phyloP scores from a whole-genome alignment of 2,329 filamentous ascomycete species.

The Bipolaris cookei region DNA sequence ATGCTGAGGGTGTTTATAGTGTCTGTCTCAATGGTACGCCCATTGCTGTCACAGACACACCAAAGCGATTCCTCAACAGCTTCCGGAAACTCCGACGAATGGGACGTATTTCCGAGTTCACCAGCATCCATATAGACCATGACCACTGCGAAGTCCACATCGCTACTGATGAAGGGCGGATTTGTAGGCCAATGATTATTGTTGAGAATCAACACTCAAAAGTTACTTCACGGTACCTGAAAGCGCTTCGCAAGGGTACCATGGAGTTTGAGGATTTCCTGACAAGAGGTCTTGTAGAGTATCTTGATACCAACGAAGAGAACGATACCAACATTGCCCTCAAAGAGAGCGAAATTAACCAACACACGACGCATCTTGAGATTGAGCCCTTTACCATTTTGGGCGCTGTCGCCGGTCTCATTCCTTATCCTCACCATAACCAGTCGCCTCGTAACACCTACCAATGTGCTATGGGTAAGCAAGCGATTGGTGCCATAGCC shows the following conservation, averaged over 20 bases:
- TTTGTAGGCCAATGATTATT: slow-evolving; percentile 94
- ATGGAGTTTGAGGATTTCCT: slow-evolving; percentile 95
- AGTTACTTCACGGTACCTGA: slow-evolving; percentile 78
- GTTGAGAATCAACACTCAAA: slow-evolving; percentile 87
- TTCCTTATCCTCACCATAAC: slow-evolving; percentile 98
- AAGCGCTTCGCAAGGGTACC: slow-evolving; percentile 79
- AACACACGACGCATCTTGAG: slow-evolving; percentile 89
- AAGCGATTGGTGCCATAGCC: slow-evolving; percentile 97
- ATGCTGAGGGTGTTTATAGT: slow-evolving; percentile 81
- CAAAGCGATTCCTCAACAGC: slow-evolving; percentile 81
- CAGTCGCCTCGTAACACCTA: slow-evolving; percentile 99
- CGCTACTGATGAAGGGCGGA: slow-evolving; percentile 94
- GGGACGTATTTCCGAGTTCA: slow-evolving; percentile 92
- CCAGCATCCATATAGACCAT: slow-evolving; percentile 94
- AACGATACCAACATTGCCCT: slow-evolving; percentile 94
- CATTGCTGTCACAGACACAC: slow-evolving; percentile 82
- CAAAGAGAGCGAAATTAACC: slow-evolving; percentile 82
- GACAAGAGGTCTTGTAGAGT: slow-evolving; percentile 88
- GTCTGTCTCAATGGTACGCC: slow-evolving; percentile 97
- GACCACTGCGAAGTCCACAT: slow-evolving; percentile 93
- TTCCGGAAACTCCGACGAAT: slow-evolving; percentile 88
- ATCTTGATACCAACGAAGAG: slow-evolving; percentile 97
- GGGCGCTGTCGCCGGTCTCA: slow-evolving; percentile 92
- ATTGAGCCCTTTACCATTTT: slow-evolving; percentile 98
- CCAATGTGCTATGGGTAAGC: slow-evolving; percentile 99